Percentiles rank a stretch among this genome's conserved stretches.
Evolutionary conservation across 176 grass and related monocot genomes (phyloP).

Genomic region (Zoysia pacifica): DNA sequence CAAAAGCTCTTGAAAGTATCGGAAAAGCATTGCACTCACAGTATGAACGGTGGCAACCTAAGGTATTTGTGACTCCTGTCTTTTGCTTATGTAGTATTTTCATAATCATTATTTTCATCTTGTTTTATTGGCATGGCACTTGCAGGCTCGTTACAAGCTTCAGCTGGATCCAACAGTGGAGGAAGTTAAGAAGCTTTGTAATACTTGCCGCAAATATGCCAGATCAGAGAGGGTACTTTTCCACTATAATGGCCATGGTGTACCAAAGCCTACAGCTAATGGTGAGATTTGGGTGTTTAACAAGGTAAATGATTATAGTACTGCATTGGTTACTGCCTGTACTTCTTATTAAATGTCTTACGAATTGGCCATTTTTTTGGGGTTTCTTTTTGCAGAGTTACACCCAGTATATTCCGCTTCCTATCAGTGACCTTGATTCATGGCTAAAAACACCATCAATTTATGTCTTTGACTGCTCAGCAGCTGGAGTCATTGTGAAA

Average conservation of each 20-base stretch:
- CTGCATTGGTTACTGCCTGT: slow-evolving; percentile 20
- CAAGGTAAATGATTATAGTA: slow-evolving; percentile 54
- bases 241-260: slow-evolving; percentile 98
- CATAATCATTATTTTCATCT: slow-evolving; percentile 29
- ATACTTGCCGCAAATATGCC: slow-evolving; percentile 95
- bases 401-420: slow-evolving; percentile 96
- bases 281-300: slow-evolving; percentile 99
- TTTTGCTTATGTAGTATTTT: neutral
- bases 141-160: slow-evolving; percentile 87
- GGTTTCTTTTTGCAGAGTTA: slow-evolving; percentile 69
- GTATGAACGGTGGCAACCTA: slow-evolving; percentile 97
- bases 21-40: slow-evolving; percentile 95
- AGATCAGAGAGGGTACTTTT: slow-evolving; percentile 96
- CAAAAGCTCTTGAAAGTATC: slow-evolving; percentile 90
- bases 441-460: slow-evolving; percentile 97
- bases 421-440: slow-evolving; percentile 89
- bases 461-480: slow-evolving; percentile 98
- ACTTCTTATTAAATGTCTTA: neutral
- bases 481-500: slow-evolving; percentile 80
- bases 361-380: slow-evolving; percentile 18
- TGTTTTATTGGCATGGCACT: neutral
- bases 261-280: slow-evolving; percentile 92
- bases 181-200: slow-evolving; percentile 97
- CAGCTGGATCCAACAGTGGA: slow-evolving; percentile 92
- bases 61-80: slow-evolving; percentile 41